Percentiles rank a stretch among this genome's conserved stretches.
phyloP scores from a whole-genome alignment of 129 eudicot genomes.

The Helianthus tuberosus region DNA sequence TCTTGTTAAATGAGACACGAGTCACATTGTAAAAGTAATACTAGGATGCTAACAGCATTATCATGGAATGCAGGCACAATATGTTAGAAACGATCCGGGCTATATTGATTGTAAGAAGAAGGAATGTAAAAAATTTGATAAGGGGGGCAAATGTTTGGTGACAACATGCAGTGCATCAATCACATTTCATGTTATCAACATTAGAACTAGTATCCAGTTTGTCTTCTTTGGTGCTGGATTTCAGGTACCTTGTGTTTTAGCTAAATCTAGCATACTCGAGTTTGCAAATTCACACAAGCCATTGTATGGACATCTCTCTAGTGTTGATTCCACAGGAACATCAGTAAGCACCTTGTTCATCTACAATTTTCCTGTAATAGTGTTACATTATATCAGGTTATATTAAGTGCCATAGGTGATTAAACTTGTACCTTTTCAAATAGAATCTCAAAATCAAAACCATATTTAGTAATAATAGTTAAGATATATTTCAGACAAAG shows the following conservation, averaged over 20 bases:
- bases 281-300: slow-evolving; percentile 73
- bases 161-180: slow-evolving; percentile 73
- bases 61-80: slow-evolving; percentile 67
- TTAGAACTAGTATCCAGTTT: slow-evolving; percentile 78
- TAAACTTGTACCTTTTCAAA: not conserved
- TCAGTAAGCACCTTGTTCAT: slow-evolving; percentile 50
- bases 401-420: not conserved
- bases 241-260: slow-evolving; percentile 68
- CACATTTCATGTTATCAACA: slow-evolving; percentile 76
- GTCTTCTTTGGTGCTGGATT: slow-evolving; percentile 79
- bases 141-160: slow-evolving; percentile 43
- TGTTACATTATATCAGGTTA: not conserved
- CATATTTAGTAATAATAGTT: not conserved
- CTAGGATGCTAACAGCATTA: not conserved
- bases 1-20: not conserved
- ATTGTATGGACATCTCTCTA: slow-evolving; percentile 76
- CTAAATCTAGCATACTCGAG: slow-evolving; percentile 40
- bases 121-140: slow-evolving; percentile 57
- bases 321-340: slow-evolving; percentile 63
- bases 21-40: not conserved
- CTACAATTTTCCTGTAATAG: not conserved
- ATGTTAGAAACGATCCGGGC: slow-evolving; percentile 66
- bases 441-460: not conserved
- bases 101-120: slow-evolving; percentile 63
- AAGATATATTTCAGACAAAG: not conserved